Conservation (phyloP, 1,139 yeast genomes). For the Kazachstania sp. region DNA sequence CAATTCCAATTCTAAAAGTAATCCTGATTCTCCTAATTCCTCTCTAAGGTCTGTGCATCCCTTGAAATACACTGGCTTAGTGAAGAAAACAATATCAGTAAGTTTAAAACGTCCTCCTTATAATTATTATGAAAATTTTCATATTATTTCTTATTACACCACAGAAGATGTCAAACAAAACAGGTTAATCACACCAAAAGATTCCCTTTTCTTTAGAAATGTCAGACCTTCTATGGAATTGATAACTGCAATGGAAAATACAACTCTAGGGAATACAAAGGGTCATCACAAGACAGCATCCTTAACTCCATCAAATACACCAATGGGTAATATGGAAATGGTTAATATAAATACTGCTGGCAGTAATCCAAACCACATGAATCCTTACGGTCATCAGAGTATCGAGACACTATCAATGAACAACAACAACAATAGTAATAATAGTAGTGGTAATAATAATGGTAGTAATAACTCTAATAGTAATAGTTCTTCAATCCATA, state of each 20-base stretch:
- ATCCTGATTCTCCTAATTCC: conserved; percentile 1
- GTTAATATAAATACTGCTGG: conserved; percentile 8
- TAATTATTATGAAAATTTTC: conserved; percentile 44
- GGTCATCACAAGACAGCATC: conserved; percentile 5
- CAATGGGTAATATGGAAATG: conserved; percentile 7
- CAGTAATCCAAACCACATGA: conserved; percentile 5
- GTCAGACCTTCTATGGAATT: conserved; percentile 49
- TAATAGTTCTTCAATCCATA: not conserved
- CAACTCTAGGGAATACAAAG: conserved; percentile 41
- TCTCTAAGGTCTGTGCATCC: conserved; percentile 32
- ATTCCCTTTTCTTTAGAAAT: conserved; percentile 43
- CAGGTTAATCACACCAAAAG: conserved; percentile 51
- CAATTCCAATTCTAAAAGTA: not conserved
- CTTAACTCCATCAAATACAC: conserved; percentile 3
- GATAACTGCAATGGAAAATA: conserved; percentile 51
- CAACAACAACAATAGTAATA: not conserved
- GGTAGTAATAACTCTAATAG: too few species aligned
- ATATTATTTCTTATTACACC: conserved; percentile 68
- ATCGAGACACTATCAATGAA: not conserved
- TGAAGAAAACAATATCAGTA: conserved; percentile 74
- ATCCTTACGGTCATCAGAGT: conserved; percentile 4
- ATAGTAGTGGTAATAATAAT: not conserved
- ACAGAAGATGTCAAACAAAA: conserved; percentile 63
- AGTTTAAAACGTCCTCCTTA: conserved; percentile 31
- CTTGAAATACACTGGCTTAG: conserved; percentile 66